Evolutionary conservation across 1,284 basidiomycete genomes (phyloP), one percentile per base, ranked within the genome.

Genomic region (Leccinum pachyderme): DNA sequence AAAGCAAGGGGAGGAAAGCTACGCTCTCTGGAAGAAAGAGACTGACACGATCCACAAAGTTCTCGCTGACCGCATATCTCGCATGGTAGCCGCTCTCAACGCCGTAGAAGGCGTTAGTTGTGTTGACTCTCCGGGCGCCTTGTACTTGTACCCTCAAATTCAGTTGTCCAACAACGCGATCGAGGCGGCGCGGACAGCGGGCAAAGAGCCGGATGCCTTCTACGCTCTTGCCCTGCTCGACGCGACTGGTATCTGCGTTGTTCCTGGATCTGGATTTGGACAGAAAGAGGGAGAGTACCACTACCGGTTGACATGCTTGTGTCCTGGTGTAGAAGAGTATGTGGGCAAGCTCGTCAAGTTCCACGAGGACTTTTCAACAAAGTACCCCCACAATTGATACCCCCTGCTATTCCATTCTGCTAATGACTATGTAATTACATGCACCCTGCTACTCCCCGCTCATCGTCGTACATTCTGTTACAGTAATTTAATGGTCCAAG

Each of bases 241-340:
- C 60, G 82, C 84, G 61, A 96, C 94, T 0, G 95, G 95, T 31
- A 96, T 97, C 63, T 97, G 94, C 65, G 91, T 93, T 24, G 90
- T 97, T 1, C 91, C 93, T 7, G 95, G 95, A 0, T 87, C 85
- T 52, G 95, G 95, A 7, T 97, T 98, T 67, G 94, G 95, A 3
- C 95, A 97, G 77, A 87, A 82, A 73, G 83, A 87, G 49, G 92
- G 89, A 32, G 89, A 93, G 65, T 87, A 85, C 73, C 94, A 98
- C 74, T 89, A 96, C 67, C 77, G 95, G 44, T 72, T 95, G 70
- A 95, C 93, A 11, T 95, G 93, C 59, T 73, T 95, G 59, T 95
- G 91, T 69, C 92, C 91, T 3, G 89, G 89, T 52, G 92, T 93
- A 12, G 93, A 95, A 55, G 91, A 95, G 65, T 97, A 95, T 69